Conservation (phyloP, 306 rosid genomes). For the Begonia masoniana region DNA sequence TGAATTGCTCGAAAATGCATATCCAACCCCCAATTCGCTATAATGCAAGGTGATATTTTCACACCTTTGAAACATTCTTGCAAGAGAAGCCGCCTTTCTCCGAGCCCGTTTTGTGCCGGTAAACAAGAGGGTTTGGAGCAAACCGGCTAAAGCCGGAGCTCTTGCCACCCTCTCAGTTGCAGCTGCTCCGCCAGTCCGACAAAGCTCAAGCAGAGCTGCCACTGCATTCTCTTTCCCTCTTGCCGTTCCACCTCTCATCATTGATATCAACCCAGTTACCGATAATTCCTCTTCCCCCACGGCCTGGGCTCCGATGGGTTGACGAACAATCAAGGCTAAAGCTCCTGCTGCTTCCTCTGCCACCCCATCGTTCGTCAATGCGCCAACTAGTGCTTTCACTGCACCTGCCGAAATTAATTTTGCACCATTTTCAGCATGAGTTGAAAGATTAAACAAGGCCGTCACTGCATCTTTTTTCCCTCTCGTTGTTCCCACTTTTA, state of each 20-base stretch:
- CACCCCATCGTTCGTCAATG: conserved; percentile 64
- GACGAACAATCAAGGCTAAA: conserved; percentile 75
- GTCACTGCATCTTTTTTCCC: conserved; percentile 97
- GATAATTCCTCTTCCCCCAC: conserved; percentile 60
- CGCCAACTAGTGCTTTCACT: conserved; percentile 56
- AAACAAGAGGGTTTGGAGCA: conserved; percentile 68
- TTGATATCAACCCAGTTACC: conserved; percentile 52
- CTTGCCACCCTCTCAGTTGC: conserved; percentile 68
- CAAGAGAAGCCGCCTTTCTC: conserved; percentile 93
- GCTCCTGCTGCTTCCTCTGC: conserved; percentile 96
- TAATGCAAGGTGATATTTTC: conserved; percentile 50
- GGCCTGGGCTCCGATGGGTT: conserved; percentile 60
- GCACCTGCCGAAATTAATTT: conserved; percentile 77
- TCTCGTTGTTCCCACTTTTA: conserved; percentile 64
- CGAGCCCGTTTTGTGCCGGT: conserved; percentile 92
- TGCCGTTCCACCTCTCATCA: conserved; percentile 91
- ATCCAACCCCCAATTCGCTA: conserved; percentile 76
- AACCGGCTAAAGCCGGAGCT: conserved; percentile 76
- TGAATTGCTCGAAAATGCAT: conserved; percentile 63
- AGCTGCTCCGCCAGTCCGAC: conserved; percentile 78
- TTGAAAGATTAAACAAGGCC: conserved; percentile 77
- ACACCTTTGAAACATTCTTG: conserved; percentile 77
- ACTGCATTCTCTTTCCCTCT: conserved; percentile 93
- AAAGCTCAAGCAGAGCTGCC: conserved; percentile 85
- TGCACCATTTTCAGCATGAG: conserved; percentile 62